Conservation (phyloP, 2,329 filamentous ascomycete genomes). For the Microsporum audouinii region DNA sequence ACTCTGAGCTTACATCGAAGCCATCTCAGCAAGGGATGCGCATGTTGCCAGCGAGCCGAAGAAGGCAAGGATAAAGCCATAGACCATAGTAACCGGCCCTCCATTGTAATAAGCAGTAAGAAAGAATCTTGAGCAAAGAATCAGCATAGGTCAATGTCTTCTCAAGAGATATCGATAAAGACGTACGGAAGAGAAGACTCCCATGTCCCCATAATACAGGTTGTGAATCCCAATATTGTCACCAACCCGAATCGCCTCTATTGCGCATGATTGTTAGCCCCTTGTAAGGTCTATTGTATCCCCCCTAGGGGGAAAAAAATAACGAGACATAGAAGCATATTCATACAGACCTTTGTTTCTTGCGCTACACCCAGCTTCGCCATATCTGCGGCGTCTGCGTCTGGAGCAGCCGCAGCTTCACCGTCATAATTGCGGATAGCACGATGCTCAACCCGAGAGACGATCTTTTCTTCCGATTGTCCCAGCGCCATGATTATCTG, state of each 20-base stretch:
- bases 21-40: conserved; percentile 33
- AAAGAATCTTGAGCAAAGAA: conserved; percentile 16
- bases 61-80: conserved; percentile 26
- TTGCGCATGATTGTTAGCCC: neutral
- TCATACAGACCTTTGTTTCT: conserved; percentile 2
- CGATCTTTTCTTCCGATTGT: neutral
- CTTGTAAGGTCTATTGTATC: neutral
- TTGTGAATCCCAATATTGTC: conserved; percentile 5
- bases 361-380: neutral
- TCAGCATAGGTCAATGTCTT: neutral
- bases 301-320: neutral
- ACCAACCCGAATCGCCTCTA: conserved; percentile 5
- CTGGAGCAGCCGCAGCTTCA: neutral
- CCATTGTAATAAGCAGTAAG: conserved; percentile 26
- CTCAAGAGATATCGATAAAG: neutral
- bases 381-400: conserved; percentile 1
- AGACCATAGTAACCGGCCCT: conserved; percentile 30
- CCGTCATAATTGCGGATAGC: neutral
- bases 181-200: neutral
- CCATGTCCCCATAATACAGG: conserved; percentile 4
- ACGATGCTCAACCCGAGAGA: neutral
- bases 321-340: neutral
- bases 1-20: conserved; percentile 29
- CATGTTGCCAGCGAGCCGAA: conserved; percentile 26
- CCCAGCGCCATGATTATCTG: neutral